Base-by-base conservation (phyloP, 2,329 filamentous ascomycete species). In the Cercospora citrullina region DNA sequence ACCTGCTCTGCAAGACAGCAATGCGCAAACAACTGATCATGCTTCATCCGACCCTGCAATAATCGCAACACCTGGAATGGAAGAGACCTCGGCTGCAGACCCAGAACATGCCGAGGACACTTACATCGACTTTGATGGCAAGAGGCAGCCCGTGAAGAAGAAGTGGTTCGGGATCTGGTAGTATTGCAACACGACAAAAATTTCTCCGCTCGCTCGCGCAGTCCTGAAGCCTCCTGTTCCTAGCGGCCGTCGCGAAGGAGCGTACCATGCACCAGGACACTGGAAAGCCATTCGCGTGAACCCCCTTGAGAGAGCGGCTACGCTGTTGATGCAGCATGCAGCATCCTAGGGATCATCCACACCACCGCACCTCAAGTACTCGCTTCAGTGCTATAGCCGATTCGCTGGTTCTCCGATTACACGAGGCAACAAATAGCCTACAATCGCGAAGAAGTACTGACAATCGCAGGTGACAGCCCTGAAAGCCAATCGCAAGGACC, bases 141-240 rank as follows among this genome's bases (percentile, higher is more conserved):
- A 79, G 70, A 81, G 81, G 77, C 87, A 83, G 80, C 84, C 85
- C 66, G 82, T 88, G 66, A 68, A 66, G 69, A 94, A 93, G 87
- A 94, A 92, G 83, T 94, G 91, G 87, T 83, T 95, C 74, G 93
- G 93, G 14, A 90, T 96, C 75, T 96, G 93, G 85, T 93, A 39
- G 39, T 9, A 21, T 61, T 57, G 53, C 28, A 30, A 18, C 53
- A 57, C 53, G 48, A 57, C 12, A 57, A 28, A 28, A 57, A 18
- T n/a, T n/a, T 57, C 28, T 28, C 14, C 23, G 53, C 53, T 23
- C 4, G 21, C 45, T 51, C 45, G 10, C 45, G 10, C 45, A 23
- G 45, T 16, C 36, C 4, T 51, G n/a, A 51, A 23, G 23, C 21
- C 21, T 21, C 18, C 45, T 51, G 9, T 21, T 39, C 6, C 36